Conservation (phyloP, 31 red algal species). For the Asparagopsis taxiformis region DNA sequence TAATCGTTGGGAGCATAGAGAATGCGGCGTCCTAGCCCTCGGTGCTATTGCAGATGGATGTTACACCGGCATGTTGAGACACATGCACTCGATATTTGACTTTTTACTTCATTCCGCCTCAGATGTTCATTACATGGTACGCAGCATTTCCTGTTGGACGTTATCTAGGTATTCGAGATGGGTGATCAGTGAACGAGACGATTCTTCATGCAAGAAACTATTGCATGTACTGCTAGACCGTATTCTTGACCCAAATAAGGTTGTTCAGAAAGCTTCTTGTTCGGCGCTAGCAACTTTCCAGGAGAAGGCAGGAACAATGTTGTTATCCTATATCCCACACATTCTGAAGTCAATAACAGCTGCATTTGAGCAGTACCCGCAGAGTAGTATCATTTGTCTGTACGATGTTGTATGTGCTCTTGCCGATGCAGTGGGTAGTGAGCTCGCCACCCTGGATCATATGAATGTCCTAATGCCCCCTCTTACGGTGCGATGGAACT, state of each 20-base stretch:
- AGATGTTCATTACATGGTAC: slow-evolving; percentile 79
- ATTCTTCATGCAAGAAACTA: slow-evolving; percentile 31
- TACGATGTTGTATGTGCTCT: slow-evolving; percentile 71
- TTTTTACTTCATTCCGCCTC: slow-evolving; percentile 49
- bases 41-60: slow-evolving; percentile 86
- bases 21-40: slow-evolving; percentile 79
- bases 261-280: slow-evolving; percentile 78
- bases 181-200: slow-evolving; percentile 50
- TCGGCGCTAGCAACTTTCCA: slow-evolving; percentile 72
- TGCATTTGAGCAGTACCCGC: slow-evolving; percentile 75
- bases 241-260: slow-evolving; percentile 65
- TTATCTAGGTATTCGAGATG: slow-evolving; percentile 80
- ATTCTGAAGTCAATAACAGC: slow-evolving; percentile 47
- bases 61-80: slow-evolving; percentile 54
- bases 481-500: slow-evolving; percentile 59
- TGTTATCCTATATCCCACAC: slow-evolving; percentile 53
- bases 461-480: slow-evolving; percentile 60
- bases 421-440: slow-evolving; percentile 74
- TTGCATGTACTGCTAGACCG: slow-evolving; percentile 60
- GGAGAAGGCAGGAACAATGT: slow-evolving; percentile 55
- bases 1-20: slow-evolving; percentile 65
- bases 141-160: slow-evolving; percentile 82
- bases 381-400: slow-evolving; percentile 54
- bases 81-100: slow-evolving; percentile 49
- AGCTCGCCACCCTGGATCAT: slow-evolving; percentile 39